These are phyloP conservation scores for Geotrichum bryndzae DNA, from an alignment of 1,139 yeast genomes.

Conservation along the genomic window DNA sequence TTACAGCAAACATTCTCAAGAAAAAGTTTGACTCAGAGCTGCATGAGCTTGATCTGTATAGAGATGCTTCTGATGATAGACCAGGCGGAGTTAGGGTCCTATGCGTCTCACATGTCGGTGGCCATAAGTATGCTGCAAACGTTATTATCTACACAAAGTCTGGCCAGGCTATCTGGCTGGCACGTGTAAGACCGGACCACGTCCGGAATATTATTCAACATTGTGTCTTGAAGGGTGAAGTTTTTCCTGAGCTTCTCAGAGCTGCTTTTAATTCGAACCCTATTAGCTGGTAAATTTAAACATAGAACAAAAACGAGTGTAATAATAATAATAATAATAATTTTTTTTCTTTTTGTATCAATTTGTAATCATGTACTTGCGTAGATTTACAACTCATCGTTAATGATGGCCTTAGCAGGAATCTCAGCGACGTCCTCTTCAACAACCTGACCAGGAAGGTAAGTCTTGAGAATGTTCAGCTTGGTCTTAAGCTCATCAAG, in stretches of 20 bases:
- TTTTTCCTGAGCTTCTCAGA: slow-evolving; percentile 68
- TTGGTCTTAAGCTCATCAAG: slow-evolving; percentile 33
- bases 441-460: slow-evolving; percentile 19
- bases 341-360: background rate
- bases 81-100: slow-evolving; percentile 68
- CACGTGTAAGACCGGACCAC: slow-evolving; percentile 73
- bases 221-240: slow-evolving; percentile 60
- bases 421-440: slow-evolving; percentile 22
- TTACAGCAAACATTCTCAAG: slow-evolving; percentile 89
- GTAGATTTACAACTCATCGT: slow-evolving; percentile 10
- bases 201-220: slow-evolving; percentile 69
- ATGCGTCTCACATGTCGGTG: slow-evolving; percentile 84
- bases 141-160: slow-evolving; percentile 65
- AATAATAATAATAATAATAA: background rate
- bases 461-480: slow-evolving; percentile 31
- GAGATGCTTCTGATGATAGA: slow-evolving; percentile 69
- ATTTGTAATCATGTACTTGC: background rate
- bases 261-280: slow-evolving; percentile 43
- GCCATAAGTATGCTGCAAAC: slow-evolving; percentile 91
- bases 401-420: slow-evolving; percentile 11
- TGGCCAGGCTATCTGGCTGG: slow-evolving; percentile 84
- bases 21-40: slow-evolving; percentile 69
- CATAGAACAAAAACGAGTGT: background rate
- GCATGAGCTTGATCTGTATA: slow-evolving; percentile 59
- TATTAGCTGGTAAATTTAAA: slow-evolving; percentile 45